Evolutionary conservation across 129 eudicot genomes (phyloP), one percentile per base, ranked within the genome.

Genomic region (Flaveria trinervia): DNA sequence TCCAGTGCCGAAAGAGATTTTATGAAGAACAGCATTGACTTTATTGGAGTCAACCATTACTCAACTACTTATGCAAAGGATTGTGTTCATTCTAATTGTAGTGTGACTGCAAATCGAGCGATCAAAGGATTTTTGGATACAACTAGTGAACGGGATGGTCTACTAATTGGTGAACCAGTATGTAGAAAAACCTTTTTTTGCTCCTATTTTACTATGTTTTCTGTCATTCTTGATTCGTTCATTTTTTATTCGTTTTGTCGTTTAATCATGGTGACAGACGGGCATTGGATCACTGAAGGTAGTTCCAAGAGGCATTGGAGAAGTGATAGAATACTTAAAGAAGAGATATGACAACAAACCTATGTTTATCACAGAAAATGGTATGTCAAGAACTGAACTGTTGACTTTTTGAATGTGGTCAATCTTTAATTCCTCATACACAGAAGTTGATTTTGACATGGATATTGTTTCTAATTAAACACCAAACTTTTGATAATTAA

Each of bases 281-380:
- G 93, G 89, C 28, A 80, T 85, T 79, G 12, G 54, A 8, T 64
- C 76, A 6, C 79, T 88, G 62, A 89, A 56, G 16, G 97, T 89
- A 13, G 97, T 93, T 61, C 98, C 98, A 17, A 71, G 85, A 80
- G 98, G 96, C 77, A 77, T 90, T 80, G 90, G 89, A 80, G 85
- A 87, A 67, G 70, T 84, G 65, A 51, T 93, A 62, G 69, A 72
- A 48, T 93, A 87, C 83, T 16, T 91, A 26, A 89, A 80, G 84
- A 81, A 78, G 68, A 91, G 91, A 83, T 93, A 93, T 79, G 68
- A 84, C 72, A 91, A 87, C 87, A 93, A 77, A 71, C 91, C 96
- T 7, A 90, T 93, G 86, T 88, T 85, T 81, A 71, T 93, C 43
- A 90, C 96, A 16, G 98, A 93, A 85, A 93, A 93, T 81, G 98